A percentile compares a stretch with the other conserved stretches of the same genome.
Evolutionary conservation across 331 rosid genomes (phyloP).

Genomic region (Cydonia oblonga): DNA sequence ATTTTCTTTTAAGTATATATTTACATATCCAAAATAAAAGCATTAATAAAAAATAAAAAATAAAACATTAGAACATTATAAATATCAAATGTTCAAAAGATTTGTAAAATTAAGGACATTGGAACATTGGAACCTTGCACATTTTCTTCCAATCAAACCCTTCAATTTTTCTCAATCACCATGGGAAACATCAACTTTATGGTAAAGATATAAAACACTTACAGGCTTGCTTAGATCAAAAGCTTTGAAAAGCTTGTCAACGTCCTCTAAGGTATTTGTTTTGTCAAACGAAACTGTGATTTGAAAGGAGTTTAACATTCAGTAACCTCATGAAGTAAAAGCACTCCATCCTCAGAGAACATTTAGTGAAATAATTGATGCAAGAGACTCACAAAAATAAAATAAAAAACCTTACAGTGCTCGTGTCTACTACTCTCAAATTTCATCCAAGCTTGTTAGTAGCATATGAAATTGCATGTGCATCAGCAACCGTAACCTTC

Average conservation of each 20-base stretch:
- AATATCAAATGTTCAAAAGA: no score
- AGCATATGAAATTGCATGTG: conserved; percentile 54
- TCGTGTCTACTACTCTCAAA: conserved; percentile 60
- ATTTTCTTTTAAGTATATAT: no score
- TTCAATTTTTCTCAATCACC: no score
- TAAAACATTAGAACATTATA: no score
- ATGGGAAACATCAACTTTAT: neutral
- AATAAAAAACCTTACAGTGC: conserved; percentile 42
- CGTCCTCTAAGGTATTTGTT: conserved; percentile 85
- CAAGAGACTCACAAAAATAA: neutral
- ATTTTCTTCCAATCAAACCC: no score
- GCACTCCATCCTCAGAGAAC: neutral
- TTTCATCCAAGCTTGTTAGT: conserved; percentile 58
- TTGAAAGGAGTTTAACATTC: conserved; percentile 32
- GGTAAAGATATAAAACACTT: conserved; percentile 17
- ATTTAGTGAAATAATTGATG: conserved; percentile 6
- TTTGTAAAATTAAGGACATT: no score
- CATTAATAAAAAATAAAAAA: no score
- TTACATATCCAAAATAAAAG: no score
- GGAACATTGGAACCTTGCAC: no score
- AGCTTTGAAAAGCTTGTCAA: conserved; percentile 72
- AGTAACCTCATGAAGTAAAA: conserved; percentile 10
- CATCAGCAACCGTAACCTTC: conserved; percentile 55
- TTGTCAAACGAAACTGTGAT: conserved; percentile 80
- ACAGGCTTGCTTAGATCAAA: conserved; percentile 70